Evolutionary conservation across 495 filamentous ascomycete genomes (phyloP), one percentile per base, ranked within the genome.

Genomic region (Tuber magnatum): DNA sequence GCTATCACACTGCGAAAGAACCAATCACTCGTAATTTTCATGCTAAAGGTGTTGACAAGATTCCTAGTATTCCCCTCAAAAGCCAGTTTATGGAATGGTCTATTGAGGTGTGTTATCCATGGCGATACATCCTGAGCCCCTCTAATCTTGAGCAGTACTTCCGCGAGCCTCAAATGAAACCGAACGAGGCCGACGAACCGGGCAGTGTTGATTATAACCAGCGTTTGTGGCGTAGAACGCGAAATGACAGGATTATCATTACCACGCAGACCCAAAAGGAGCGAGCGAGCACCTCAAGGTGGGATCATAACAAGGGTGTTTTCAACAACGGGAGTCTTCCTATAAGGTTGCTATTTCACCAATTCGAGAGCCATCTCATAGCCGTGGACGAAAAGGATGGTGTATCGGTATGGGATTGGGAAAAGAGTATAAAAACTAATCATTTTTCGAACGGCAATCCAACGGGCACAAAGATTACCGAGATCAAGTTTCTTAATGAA

Each of bases 151-250:
- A 74, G 77, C 79, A 90, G 85, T 98, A 99, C 83, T 99, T 97
- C 88, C 92, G 95, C 68, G 94, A 99, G 84, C 96, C 96, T 65
- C 95, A 99, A 84, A 99, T 99, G 95, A 95, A 94, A 81, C 90
- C 92, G 22, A 92, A 91, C 72, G 95, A 99, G 80, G 92, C 94
- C 40, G 95, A 99, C 76, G 95, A 99, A 83, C 95, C 95, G 35
- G 95, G 95, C 20, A 97, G 93, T 78, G 90, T 92, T n/a, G 94
- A 98, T 80, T 98, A 99, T 84, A 99, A 99, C 82, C 89, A 93
- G 78, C 90, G 95, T 32, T 86, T 99, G 6, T 99, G 96, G 96
- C 88, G 95, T 71, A 88, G 95, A 73, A 91, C 92, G 70, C 91
- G 95, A 61, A 99, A 99, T 78, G 95, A 99, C 82, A 90, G 88